These are phyloP conservation scores for Cicer chorassanicum DNA, from an alignment of 306 rosid species.

Conservation along the genomic window DNA sequence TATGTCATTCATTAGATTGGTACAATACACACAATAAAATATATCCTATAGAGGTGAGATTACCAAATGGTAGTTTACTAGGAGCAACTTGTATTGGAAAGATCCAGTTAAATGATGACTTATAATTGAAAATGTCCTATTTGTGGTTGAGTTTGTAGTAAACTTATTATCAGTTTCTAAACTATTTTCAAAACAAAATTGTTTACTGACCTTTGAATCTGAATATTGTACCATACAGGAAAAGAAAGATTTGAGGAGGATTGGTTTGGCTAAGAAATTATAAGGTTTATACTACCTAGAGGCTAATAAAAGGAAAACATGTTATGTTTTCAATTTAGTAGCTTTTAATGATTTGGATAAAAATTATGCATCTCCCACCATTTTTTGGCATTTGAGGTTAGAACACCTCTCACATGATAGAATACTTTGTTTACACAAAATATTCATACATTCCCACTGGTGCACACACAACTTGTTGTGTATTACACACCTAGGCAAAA, in stretches of 20 bases:
- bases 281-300: not conserved
- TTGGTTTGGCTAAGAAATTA: not conserved
- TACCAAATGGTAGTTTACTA: not conserved
- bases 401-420: not conserved
- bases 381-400: not conserved
- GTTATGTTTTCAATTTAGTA: no score
- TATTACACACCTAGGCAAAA: no score
- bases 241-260: not conserved
- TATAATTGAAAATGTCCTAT: not conserved
- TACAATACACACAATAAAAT: not conserved
- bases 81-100: not conserved
- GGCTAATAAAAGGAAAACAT: no score
- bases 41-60: not conserved
- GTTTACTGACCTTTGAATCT: no score
- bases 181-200: no score
- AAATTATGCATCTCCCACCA: not conserved
- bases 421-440: no score
- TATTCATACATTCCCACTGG: no score
- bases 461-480: not conserved
- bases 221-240: not conserved
- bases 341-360: no score
- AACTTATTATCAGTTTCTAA: not conserved
- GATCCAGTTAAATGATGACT: no score
- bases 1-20: not conserved
- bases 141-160: not conserved